phyloP scores from a whole-genome alignment of 495 filamentous ascomycete species.

The Hypoxylon fuscum region DNA sequence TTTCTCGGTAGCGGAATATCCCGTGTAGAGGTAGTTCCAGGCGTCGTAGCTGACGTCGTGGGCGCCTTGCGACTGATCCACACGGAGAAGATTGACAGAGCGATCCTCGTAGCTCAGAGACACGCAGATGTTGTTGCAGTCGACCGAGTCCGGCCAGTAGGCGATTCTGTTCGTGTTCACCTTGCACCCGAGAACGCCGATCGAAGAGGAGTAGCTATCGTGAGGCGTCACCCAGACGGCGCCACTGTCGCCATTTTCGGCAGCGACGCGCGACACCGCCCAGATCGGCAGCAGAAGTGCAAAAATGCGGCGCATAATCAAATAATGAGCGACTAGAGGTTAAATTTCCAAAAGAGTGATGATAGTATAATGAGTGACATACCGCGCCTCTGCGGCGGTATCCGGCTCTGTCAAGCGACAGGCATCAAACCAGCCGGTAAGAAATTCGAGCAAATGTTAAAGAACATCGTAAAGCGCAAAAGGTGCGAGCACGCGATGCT shows the following conservation, averaged over 20 bases:
- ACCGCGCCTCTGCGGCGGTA: constrained; percentile 28
- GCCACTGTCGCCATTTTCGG: constrained; percentile 35
- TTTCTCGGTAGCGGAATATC: constrained; percentile 53
- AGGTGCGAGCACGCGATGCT: constrained; percentile 15
- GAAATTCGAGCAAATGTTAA: constrained; percentile 10
- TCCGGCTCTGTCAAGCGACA: constrained; percentile 12
- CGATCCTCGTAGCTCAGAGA: constrained; percentile 53
- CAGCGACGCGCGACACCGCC: constrained; percentile 36
- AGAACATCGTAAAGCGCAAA: constrained; percentile 8
- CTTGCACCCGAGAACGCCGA: constrained; percentile 61
- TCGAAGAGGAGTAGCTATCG: constrained; percentile 58
- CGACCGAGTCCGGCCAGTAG: constrained; percentile 58
- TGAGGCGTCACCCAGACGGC: constrained; percentile 60
- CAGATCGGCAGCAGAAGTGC: constrained; percentile 18
- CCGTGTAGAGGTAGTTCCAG: constrained; percentile 60
- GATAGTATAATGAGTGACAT: constrained; percentile 15
- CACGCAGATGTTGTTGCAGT: constrained; percentile 59
- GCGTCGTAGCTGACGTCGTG: constrained; percentile 61
- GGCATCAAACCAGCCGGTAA: constrained; percentile 22
- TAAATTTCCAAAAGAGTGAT: constrained; percentile 18
- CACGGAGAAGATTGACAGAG: constrained; percentile 53
- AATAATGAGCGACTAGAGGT: constrained; percentile 18
- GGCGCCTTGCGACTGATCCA: constrained; percentile 58
- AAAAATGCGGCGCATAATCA: constrained; percentile 27
- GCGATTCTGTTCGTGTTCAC: constrained; percentile 58